Base-by-base conservation (phyloP, 1,139 yeast species). In the Hyphopichia buzzinii region DNA sequence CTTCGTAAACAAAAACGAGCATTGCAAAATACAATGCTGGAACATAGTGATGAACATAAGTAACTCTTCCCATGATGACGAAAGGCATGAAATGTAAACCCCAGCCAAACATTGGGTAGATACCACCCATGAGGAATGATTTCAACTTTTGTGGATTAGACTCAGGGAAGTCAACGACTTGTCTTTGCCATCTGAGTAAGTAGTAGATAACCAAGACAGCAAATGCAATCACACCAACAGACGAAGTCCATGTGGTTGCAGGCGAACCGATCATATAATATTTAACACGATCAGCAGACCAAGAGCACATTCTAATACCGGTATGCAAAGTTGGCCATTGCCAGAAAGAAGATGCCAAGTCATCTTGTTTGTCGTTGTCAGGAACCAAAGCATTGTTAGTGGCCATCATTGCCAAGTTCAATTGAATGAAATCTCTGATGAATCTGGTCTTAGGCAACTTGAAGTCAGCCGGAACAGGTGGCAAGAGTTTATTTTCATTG, bases 321-420 rank as follows among this genome's bases (percentile, higher is more conserved):
- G 81, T 85, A 62, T 87, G 75, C 53, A 90, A 76, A 25, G 92
- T 78, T 39, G 99, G 99, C 99, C 99, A 94, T 74, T 94, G 92
- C 98, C 98, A 94, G 51, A 92, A 92, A 34, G 79, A 59, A 13
- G 97, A 88, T 2, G 97, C 95, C 50, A 94, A 76, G 49, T 84
- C 90, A 58, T 94, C 99, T 51, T 78, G 81, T 64, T 92, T 90
- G 50, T 94, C 98, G 13, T 74, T 62, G 55, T 92, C 98, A 25
- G 98, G 97, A 39, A 92, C 81, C 55, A 92, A 77, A 3, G 96
- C 97, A 54, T 94, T 94, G 69, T 94, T 94, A 31, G 97, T 87
- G 17, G 97, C 96, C 97, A 90, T 89, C 97, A 92, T 94, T 16
- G 97, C 98, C 56, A 89, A 79, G 61, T 92, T 92, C 52, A 94